Percentiles rank a stretch among this genome's conserved stretches.
These are phyloP conservation scores for Phytophthora constricta DNA, from an alignment of 352 stramenopile species.

Conservation along the genomic window DNA sequence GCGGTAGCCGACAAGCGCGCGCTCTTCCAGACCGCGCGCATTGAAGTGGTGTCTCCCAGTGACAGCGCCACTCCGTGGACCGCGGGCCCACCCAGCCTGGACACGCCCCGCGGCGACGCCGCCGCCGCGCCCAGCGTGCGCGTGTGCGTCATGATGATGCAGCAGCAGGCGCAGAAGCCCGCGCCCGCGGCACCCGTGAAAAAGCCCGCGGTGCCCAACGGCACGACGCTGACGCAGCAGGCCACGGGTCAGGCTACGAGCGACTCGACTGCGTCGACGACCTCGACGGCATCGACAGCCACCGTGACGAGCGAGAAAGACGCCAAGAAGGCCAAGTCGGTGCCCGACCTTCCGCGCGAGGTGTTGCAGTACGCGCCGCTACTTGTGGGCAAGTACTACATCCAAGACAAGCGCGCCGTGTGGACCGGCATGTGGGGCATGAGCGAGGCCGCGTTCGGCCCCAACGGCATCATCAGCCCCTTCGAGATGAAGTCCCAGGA, in stretches of 20 bases:
- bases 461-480: constrained; percentile 74
- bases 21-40: constrained; percentile 47
- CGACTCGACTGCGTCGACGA: not conserved
- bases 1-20: constrained; percentile 33
- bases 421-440: constrained; percentile 88
- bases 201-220: not conserved
- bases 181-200: not conserved
- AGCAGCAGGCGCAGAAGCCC: constrained; percentile 37
- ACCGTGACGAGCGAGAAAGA: constrained; percentile 36
- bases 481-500: constrained; percentile 91
- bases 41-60: constrained; percentile 62
- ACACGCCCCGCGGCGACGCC: constrained; percentile 40
- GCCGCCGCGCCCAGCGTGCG: constrained; percentile 45
- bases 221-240: not conserved
- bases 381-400: constrained; percentile 84
- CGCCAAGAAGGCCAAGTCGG: constrained; percentile 20
- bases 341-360: constrained; percentile 54
- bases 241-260: not conserved
- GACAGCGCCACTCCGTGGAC: constrained; percentile 53
- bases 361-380: constrained; percentile 75
- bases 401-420: constrained; percentile 80
- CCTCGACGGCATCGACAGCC: constrained; percentile 1
- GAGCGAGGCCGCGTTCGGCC: constrained; percentile 79
- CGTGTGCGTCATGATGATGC: constrained; percentile 69
- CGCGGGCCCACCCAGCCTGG: constrained; percentile 18